These are phyloP conservation scores for Umbilicus rupestris DNA, from an alignment of 164 flowering plant species.

Conservation along the genomic window DNA sequence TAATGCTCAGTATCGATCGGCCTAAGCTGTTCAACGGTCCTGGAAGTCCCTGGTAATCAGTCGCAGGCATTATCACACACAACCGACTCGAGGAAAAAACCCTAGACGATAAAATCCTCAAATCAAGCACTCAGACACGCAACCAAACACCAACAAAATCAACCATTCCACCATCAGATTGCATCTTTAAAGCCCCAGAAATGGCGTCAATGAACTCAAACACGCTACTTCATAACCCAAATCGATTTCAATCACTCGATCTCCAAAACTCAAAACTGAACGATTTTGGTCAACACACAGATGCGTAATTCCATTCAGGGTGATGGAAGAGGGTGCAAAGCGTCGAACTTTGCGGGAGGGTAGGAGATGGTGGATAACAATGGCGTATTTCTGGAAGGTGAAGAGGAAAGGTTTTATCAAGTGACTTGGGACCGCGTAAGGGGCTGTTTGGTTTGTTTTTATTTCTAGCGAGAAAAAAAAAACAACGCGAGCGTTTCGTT, in stretches of 20 bases:
- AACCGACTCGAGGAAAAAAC: not conserved
- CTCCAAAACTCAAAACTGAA: not conserved
- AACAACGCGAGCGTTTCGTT: not conserved
- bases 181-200: not conserved
- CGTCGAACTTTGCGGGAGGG: not conserved
- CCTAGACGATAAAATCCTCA: not conserved
- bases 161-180: not conserved
- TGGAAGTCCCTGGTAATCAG: slow-evolving; percentile 54
- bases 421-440: not conserved
- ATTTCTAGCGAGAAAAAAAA: not conserved
- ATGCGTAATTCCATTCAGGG: not conserved
- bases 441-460: not conserved
- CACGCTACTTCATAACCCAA: not conserved
- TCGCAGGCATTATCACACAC: slow-evolving; percentile 58
- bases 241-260: not conserved
- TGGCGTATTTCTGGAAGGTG: not conserved
- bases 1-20: slow-evolving; percentile 53
- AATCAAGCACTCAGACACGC: not conserved
- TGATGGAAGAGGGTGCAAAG: not conserved
- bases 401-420: not conserved
- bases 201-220: not conserved
- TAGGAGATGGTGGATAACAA: not conserved
- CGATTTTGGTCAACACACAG: not conserved
- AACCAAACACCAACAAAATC: not conserved
- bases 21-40: slow-evolving; percentile 34